Evolutionary conservation across 345 rosid genomes (phyloP).

Genomic region (Kandelia obovata): DNA sequence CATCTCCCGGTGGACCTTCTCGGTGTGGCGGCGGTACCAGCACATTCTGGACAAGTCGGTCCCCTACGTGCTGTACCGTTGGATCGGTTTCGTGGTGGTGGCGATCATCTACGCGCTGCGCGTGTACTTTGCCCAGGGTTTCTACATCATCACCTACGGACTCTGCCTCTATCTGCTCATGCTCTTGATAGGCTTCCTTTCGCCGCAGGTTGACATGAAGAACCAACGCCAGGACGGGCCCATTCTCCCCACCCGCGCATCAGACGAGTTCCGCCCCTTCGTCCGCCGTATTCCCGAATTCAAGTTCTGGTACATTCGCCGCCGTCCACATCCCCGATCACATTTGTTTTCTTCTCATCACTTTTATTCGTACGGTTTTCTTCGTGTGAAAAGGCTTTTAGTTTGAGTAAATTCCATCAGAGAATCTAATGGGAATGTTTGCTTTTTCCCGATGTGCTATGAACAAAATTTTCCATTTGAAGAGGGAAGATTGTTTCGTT

Average conservation of each 20-base stretch:
- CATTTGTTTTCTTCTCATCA: neutral
- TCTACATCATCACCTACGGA: conserved; percentile 84
- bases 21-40: conserved; percentile 26
- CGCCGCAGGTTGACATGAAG: conserved; percentile 94
- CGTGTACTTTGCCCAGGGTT: conserved; percentile 67
- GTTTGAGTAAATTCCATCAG: too few relatives aligned
- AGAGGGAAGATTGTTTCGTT: too few relatives aligned
- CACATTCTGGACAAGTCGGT: conserved; percentile 30
- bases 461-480: too few relatives aligned
- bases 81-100: conserved; percentile 55
- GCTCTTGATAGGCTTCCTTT: conserved; percentile 77
- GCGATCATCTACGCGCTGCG: conserved; percentile 62
- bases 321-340: too few relatives aligned
- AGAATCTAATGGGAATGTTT: too few relatives aligned
- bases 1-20: conserved; percentile 40
- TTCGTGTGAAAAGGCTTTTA: too few relatives aligned
- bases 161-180: conserved; percentile 81
- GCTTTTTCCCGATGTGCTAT: too few relatives aligned
- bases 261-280: conserved; percentile 93
- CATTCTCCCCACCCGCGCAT: conserved; percentile 67
- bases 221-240: conserved; percentile 44
- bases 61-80: conserved; percentile 28
- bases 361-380: too few relatives aligned
- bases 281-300: conserved; percentile 87
- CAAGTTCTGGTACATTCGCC: conserved; percentile 68